Conservation (phyloP, 2,329 filamentous ascomycete species). For the Aureobasidium sp. region DNA sequence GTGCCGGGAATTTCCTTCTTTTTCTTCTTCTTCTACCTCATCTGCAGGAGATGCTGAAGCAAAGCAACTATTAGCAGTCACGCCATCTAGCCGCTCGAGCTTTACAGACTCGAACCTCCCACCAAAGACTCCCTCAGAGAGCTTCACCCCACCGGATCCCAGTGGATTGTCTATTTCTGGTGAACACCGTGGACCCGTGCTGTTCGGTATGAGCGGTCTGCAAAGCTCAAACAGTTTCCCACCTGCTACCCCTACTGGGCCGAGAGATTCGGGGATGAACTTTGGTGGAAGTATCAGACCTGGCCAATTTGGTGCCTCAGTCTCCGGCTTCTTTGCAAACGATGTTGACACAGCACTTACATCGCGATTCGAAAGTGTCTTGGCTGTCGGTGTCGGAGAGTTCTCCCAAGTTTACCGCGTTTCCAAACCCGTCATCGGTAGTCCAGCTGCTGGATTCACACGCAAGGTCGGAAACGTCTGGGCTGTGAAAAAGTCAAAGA, state of each 20-base stretch:
- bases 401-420: conserved; percentile 91
- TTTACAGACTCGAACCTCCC: conserved; percentile 44
- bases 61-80: conserved; percentile 14
- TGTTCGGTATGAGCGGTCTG: conserved; percentile 24
- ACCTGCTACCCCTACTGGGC: conserved; percentile 76
- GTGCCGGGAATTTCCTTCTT: conserved; percentile 2
- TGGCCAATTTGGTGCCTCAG: conserved; percentile 31
- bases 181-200: conserved; percentile 32
- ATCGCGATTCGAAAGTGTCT: conserved; percentile 70
- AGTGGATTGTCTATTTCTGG: conserved; percentile 77
- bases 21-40: conserved; percentile 8
- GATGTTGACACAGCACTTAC: conserved; percentile 69
- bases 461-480: conserved; percentile 47
- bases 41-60: conserved; percentile 18
- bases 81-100: conserved; percentile 43
- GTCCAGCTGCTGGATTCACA: conserved; percentile 22
- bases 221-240: conserved; percentile 42
- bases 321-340: conserved; percentile 59
- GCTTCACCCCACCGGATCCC: conserved; percentile 66
- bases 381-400: conserved; percentile 75
- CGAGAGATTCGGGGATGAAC: conserved; percentile 48
- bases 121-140: conserved; percentile 65
- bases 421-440: conserved; percentile 36
- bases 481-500: conserved; percentile 88
- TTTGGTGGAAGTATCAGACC: conserved; percentile 41